Conservation (phyloP, 345 rosid genomes). For the Citrus trifoliata region DNA sequence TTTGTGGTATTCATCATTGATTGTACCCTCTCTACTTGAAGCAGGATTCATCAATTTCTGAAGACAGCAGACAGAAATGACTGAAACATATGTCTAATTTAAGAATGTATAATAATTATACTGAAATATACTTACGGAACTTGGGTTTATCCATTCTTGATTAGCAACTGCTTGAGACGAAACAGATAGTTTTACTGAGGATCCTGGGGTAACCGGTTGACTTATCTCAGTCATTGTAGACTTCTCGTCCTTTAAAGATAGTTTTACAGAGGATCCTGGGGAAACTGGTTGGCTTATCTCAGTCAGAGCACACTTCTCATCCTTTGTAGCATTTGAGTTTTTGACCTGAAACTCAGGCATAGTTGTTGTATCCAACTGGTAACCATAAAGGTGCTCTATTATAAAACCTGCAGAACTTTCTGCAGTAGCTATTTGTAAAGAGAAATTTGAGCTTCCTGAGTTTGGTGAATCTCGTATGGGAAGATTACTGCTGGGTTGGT, state of each 20-base stretch:
- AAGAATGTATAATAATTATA: not conserved
- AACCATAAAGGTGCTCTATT: constrained; percentile 22
- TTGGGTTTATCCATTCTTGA: constrained; percentile 23
- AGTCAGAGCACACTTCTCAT: constrained; percentile 5
- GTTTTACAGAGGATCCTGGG: constrained; percentile 11
- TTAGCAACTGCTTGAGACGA: constrained; percentile 14
- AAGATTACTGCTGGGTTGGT: constrained; percentile 21
- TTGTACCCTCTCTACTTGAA: too few species aligned
- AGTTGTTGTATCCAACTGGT: constrained; percentile 20
- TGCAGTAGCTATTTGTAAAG: constrained; percentile 22
- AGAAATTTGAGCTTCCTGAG: constrained; percentile 29
- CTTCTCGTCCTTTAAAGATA: constrained; percentile 2
- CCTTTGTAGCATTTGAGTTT: constrained; percentile 20
- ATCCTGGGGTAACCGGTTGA: constrained; percentile 22
- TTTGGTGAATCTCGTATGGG: constrained; percentile 35
- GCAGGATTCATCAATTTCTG: constrained; percentile 27
- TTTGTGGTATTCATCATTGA: too few species aligned
- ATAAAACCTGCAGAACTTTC: constrained; percentile 26
- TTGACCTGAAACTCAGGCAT: constrained; percentile 23
- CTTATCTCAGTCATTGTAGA: constrained; percentile 4
- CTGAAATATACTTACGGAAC: constrained; percentile 37
- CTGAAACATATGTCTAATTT: constrained; percentile 19
- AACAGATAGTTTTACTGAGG: constrained; percentile 13
- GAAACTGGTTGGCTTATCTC: constrained; percentile 24
- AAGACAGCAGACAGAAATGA: constrained; percentile 15